Percentiles rank a stretch among this genome's conserved stretches.
These are phyloP conservation scores for Wickerhamiella sergipiensis DNA, from an alignment of 805 yeast genomes.

Conservation along the genomic window DNA sequence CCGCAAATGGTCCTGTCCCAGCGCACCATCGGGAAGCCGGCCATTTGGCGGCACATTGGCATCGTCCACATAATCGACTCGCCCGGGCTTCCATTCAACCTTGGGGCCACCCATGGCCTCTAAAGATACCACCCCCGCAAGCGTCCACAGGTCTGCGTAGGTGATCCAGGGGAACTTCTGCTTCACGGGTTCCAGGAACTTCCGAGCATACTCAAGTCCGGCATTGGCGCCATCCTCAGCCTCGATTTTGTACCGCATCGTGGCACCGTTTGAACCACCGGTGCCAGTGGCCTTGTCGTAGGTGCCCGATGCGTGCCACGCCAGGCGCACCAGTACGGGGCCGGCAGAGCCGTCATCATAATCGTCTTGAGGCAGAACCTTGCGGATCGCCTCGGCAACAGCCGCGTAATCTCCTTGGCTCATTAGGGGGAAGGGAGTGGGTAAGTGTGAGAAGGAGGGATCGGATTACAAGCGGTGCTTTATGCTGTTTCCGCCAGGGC, in stretches of 20 bases:
- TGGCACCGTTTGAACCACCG: conserved; percentile 42
- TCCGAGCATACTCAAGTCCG: conserved; percentile 40
- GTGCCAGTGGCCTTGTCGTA: conserved; percentile 43
- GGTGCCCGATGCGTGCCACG: conserved; percentile 82
- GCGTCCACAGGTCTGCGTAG: conserved; percentile 58
- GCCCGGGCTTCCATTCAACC: conserved; percentile 68
- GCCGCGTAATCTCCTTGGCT: conserved; percentile 25
- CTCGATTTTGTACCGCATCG: conserved; percentile 37
- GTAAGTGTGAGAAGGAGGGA: neutral
- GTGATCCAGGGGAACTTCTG: conserved; percentile 45
- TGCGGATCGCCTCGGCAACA: conserved; percentile 26
- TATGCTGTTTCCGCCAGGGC: neutral
- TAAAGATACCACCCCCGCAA: conserved; percentile 53
- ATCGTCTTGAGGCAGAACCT: conserved; percentile 31
- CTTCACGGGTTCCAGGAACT: conserved; percentile 42
- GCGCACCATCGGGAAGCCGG: conserved; percentile 45
- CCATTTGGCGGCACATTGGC: conserved; percentile 48
- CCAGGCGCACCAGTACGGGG: conserved; percentile 63
- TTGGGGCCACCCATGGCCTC: conserved; percentile 56
- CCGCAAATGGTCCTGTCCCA: conserved; percentile 40
- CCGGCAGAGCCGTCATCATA: conserved; percentile 59
- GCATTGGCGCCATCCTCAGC: conserved; percentile 33
- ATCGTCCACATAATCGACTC: conserved; percentile 42
- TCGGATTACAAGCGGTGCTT: neutral
- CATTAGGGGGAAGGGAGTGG: conserved; percentile 3